These are phyloP conservation scores for Thamnidium elegans DNA, from an alignment of 192 early-diverging fungal species.

Conservation along the genomic window DNA sequence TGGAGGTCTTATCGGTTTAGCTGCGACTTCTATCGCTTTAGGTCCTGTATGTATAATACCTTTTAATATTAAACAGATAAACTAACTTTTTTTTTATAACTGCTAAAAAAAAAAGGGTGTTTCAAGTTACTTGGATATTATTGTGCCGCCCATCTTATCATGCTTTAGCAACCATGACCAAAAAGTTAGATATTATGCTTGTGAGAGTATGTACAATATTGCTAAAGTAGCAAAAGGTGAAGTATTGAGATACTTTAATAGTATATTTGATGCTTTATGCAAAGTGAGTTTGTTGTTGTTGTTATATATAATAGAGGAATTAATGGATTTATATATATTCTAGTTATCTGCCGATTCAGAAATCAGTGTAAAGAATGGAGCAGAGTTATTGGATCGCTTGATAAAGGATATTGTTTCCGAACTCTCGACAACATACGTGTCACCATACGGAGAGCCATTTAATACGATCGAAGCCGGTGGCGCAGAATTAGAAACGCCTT, in stretches of 20 bases:
- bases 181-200: constrained; percentile 96
- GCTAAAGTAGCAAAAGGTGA: constrained; percentile 90
- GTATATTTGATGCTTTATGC: constrained; percentile 94
- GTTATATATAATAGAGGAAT: background rate
- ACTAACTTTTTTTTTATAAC: background rate
- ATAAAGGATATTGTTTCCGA: constrained; percentile 98
- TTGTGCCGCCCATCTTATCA: constrained; percentile 92
- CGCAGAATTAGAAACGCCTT: constrained; percentile 38
- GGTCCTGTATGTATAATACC: constrained; percentile 54
- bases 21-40: constrained; percentile 83
- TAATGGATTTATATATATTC: background rate
- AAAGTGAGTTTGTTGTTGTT: constrained; percentile 54
- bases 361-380: constrained; percentile 88
- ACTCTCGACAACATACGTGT: constrained; percentile 73
- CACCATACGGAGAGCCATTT: constrained; percentile 31
- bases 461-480: constrained; percentile 29
- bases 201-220: constrained; percentile 98
- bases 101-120: constrained; percentile 41
- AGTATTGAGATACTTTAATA: constrained; percentile 91
- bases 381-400: constrained; percentile 89
- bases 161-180: constrained; percentile 92
- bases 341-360: constrained; percentile 88
- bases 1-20: constrained; percentile 93
- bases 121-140: constrained; percentile 62
- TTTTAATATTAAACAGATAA: background rate